A percentile compares a stretch with the other conserved stretches of the same genome.
Conservation (phyloP, 2,329 filamentous ascomycete species). For the Colletotrichum tabaci region DNA sequence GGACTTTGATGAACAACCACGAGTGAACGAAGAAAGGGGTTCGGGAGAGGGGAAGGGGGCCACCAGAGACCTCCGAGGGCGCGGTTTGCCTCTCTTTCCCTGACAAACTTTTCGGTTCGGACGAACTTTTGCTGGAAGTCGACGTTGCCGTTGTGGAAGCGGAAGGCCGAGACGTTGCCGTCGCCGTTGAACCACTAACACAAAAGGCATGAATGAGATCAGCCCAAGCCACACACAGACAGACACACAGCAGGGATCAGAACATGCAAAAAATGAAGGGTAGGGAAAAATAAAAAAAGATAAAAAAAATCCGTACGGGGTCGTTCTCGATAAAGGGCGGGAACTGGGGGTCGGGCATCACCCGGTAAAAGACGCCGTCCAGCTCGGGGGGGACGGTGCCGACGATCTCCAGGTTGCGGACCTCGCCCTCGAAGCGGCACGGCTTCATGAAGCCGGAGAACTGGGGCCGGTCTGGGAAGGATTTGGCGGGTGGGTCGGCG, state of each 20-base stretch:
- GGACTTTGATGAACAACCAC: too few relatives aligned
- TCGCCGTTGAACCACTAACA: slow-evolving; percentile 58
- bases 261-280: too few relatives aligned
- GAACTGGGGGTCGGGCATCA: slow-evolving; percentile 59
- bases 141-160: slow-evolving; percentile 51
- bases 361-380: slow-evolving; percentile 49
- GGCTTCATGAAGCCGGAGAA: slow-evolving; percentile 40
- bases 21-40: background rate
- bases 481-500: slow-evolving; percentile 24
- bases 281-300: fast-evolving
- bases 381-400: slow-evolving; percentile 45
- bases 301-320: slow-evolving; percentile 9
- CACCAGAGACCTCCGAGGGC: slow-evolving; percentile 38
- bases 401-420: slow-evolving; percentile 41
- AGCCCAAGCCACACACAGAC: background rate
- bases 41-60: background rate
- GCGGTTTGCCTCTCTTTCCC: slow-evolving; percentile 54
- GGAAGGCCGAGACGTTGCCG: slow-evolving; percentile 56
- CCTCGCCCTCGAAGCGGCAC: slow-evolving; percentile 41
- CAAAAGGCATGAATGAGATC: slow-evolving; percentile 39
- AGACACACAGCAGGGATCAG: background rate
- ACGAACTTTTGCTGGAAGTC: slow-evolving; percentile 56
- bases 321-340: slow-evolving; percentile 46
- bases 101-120: slow-evolving; percentile 56
- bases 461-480: slow-evolving; percentile 35